phyloP scores from a whole-genome alignment of 371 early-diverging fungal genomes.

The Mucor circinelloides region DNA sequence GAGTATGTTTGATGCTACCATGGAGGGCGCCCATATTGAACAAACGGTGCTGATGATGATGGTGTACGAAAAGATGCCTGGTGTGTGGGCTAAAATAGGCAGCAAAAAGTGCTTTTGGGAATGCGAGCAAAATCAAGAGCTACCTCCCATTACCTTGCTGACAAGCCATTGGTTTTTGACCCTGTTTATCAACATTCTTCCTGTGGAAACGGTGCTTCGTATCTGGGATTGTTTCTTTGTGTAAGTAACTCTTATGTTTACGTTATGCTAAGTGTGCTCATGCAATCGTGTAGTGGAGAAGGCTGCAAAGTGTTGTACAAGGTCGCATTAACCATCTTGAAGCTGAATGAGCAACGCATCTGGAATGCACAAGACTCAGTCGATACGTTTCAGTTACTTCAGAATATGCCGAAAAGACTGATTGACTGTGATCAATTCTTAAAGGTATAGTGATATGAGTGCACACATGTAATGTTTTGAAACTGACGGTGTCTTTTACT shows the following conservation, averaged over 20 bases:
- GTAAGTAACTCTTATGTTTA: slow-evolving; percentile 35
- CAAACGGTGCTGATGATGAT: slow-evolving; percentile 74
- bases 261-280: not conserved
- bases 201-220: slow-evolving; percentile 76
- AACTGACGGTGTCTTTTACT: not conserved
- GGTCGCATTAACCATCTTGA: slow-evolving; percentile 75
- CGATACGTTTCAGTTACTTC: slow-evolving; percentile 62
- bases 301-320: slow-evolving; percentile 81
- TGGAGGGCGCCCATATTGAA: slow-evolving; percentile 78
- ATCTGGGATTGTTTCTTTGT: slow-evolving; percentile 86
- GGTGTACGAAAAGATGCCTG: slow-evolving; percentile 61
- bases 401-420: slow-evolving; percentile 68
- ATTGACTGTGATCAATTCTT: slow-evolving; percentile 74
- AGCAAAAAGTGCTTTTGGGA: slow-evolving; percentile 56
- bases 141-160: slow-evolving; percentile 75
- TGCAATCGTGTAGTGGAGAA: slow-evolving; percentile 45
- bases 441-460: slow-evolving; percentile 47
- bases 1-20: slow-evolving; percentile 77
- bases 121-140: slow-evolving; percentile 47
- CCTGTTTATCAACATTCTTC: slow-evolving; percentile 77
- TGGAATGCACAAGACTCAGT: slow-evolving; percentile 62
- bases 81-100: slow-evolving; percentile 57
- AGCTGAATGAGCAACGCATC: slow-evolving; percentile 70
- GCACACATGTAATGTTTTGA: not conserved
- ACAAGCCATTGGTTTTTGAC: slow-evolving; percentile 88